Evolutionary conservation across 306 rosid genomes (phyloP).

Genomic region (Cicer chorassanicum): DNA sequence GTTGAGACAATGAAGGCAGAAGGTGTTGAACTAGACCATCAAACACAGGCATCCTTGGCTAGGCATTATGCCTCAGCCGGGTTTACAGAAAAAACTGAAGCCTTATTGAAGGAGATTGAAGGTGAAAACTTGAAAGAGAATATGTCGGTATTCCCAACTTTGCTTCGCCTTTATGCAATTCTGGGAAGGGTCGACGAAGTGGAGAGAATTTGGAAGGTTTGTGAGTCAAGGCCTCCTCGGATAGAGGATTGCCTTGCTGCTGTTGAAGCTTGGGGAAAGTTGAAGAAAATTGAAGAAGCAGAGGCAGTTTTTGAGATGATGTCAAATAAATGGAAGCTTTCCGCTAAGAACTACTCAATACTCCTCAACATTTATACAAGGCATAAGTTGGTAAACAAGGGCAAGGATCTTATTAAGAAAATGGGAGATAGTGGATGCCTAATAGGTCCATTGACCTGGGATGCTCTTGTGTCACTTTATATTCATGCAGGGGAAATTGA

Average conservation of each 20-base stretch:
- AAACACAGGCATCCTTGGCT: constrained; percentile 52
- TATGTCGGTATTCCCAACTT: constrained; percentile 44
- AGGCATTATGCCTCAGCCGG: constrained; percentile 68
- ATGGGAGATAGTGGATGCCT: constrained; percentile 60
- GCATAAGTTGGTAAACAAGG: constrained; percentile 68
- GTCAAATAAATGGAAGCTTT: constrained; percentile 54
- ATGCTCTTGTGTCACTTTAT: constrained; percentile 71
- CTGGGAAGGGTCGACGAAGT: constrained; percentile 76
- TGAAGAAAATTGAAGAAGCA: constrained; percentile 69
- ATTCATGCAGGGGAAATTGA: constrained; percentile 70
- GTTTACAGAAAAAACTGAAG: constrained; percentile 67
- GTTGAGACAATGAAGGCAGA: constrained; percentile 76
- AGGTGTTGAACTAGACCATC: constrained; percentile 61
- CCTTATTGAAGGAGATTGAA: constrained; percentile 71
- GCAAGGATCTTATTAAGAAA: constrained; percentile 66
- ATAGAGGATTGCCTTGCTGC: constrained; percentile 60
- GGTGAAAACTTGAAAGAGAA: constrained; percentile 54
- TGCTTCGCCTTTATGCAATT: constrained; percentile 67
- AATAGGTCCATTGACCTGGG: constrained; percentile 65
- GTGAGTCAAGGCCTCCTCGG: constrained; percentile 61
- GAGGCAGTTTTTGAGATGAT: constrained; percentile 70
- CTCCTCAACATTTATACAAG: constrained; percentile 64
- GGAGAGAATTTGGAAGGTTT: constrained; percentile 69
- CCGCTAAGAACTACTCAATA: constrained; percentile 50
- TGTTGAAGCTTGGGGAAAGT: constrained; percentile 75